These are phyloP conservation scores for Metarhizium anisopliae DNA, from an alignment of 2,329 filamentous ascomycete species.

Conservation along the genomic window DNA sequence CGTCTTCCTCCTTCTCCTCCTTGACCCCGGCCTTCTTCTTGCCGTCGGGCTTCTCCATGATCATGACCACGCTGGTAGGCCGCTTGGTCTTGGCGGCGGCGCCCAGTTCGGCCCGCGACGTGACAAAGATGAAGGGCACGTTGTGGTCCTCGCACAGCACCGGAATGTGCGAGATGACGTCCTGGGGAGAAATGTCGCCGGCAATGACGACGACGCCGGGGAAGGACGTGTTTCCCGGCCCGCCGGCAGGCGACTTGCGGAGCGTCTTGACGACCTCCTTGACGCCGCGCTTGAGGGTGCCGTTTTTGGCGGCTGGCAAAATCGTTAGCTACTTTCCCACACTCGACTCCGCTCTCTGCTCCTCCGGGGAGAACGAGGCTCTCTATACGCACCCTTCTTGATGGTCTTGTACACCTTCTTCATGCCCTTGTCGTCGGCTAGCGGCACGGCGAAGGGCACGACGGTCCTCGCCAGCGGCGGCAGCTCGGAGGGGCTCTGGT, in stretches of 20 bases:
- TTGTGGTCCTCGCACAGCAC: slow-evolving; percentile 97
- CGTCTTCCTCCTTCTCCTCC: slow-evolving; percentile 37
- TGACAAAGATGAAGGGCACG: slow-evolving; percentile 93
- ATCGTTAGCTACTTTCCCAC: not conserved
- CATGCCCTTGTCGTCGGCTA: slow-evolving; percentile 69
- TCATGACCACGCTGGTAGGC: slow-evolving; percentile 94
- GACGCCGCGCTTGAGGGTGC: slow-evolving; percentile 92
- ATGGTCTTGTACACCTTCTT: slow-evolving; percentile 53
- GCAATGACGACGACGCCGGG: slow-evolving; percentile 83
- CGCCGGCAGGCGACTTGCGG: slow-evolving; percentile 73
- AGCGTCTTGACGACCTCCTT: slow-evolving; percentile 99
- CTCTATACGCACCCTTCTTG: slow-evolving; percentile 38
- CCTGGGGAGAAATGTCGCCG: slow-evolving; percentile 95
- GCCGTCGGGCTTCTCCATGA: slow-evolving; percentile 47
- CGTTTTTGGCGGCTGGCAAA: slow-evolving; percentile 75
- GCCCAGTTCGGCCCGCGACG: slow-evolving; percentile 85
- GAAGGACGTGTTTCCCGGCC: slow-evolving; percentile 52
- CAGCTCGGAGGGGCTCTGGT: slow-evolving; percentile 32
- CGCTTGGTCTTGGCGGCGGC: slow-evolving; percentile 91
- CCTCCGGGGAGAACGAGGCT: too few relatives aligned
- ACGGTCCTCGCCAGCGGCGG: slow-evolving; percentile 46
- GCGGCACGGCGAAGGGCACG: slow-evolving; percentile 74
- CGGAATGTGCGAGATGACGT: slow-evolving; percentile 96
- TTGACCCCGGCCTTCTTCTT: slow-evolving; percentile 35
- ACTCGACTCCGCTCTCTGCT: too few relatives aligned